Conservation (phyloP, 2,329 filamentous ascomycete species). For the Ampelomyces quisqualis region DNA sequence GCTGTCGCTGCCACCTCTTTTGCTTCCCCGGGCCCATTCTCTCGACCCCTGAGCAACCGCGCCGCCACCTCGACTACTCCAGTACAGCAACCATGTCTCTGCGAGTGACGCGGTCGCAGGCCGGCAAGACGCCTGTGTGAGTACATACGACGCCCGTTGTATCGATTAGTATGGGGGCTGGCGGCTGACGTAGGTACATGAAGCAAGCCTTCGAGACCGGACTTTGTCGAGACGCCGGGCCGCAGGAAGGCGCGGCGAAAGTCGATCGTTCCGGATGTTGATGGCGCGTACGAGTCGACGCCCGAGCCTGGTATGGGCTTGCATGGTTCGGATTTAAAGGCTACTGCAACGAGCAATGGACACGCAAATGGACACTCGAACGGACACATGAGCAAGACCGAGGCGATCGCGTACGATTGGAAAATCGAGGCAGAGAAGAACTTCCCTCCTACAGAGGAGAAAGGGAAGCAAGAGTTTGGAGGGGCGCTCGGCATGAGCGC, state of each 20-base stretch:
- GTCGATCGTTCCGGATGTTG: slow-evolving; percentile 33
- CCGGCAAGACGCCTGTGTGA: slow-evolving; percentile 53
- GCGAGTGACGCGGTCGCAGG: slow-evolving; percentile 50
- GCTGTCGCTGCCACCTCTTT: too few species aligned
- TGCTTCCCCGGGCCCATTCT: slow-evolving; percentile 4
- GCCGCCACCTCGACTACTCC: slow-evolving; percentile 12
- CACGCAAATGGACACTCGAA: slow-evolving; percentile 22
- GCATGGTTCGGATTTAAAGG: slow-evolving; percentile 2
- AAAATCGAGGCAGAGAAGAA: slow-evolving; percentile 42
- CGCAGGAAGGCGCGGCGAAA: slow-evolving; percentile 48
- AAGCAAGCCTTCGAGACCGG: slow-evolving; percentile 47
- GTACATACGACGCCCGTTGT: slow-evolving; percentile 10
- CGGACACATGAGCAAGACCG: slow-evolving; percentile 19
- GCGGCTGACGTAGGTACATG: slow-evolving; percentile 27
- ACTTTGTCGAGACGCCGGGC: slow-evolving; percentile 53
- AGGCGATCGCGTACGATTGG: slow-evolving; percentile 11
- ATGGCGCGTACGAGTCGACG: slow-evolving; percentile 37
- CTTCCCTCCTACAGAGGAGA: slow-evolving; percentile 43
- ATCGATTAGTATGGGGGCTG: not conserved
- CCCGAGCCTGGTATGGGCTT: slow-evolving; percentile 35
- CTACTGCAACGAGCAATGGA: slow-evolving; percentile 13
- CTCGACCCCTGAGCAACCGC: slow-evolving; percentile 20
- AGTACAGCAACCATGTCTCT: slow-evolving; percentile 36
- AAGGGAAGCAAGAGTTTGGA: slow-evolving; percentile 75
- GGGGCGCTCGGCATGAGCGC: slow-evolving; percentile 74